phyloP scores from a whole-genome alignment of 192 early-diverging fungal genomes.

The Podila epigama region DNA sequence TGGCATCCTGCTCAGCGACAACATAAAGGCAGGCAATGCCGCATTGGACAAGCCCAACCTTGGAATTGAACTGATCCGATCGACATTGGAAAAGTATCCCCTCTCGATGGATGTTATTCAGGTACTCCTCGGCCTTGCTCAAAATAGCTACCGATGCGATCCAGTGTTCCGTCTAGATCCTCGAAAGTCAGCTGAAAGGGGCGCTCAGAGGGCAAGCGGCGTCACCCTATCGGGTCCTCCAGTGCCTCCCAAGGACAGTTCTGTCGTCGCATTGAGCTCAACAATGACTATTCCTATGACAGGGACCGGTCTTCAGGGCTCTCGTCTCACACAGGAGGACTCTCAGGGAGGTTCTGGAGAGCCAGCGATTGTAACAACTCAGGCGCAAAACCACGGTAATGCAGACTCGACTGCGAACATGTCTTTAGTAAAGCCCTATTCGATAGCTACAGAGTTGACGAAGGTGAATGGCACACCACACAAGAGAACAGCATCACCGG shows the following conservation, averaged over 20 bases:
- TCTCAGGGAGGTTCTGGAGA: too few relatives aligned
- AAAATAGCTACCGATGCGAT: constrained; percentile 48
- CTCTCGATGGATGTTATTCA: constrained; percentile 53
- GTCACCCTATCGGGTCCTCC: background rate
- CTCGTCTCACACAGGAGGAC: too few relatives aligned
- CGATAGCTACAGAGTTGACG: constrained; percentile 19
- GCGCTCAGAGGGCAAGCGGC: too few relatives aligned
- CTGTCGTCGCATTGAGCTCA: background rate
- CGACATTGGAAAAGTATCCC: constrained; percentile 36
- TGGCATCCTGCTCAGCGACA: constrained; percentile 49
- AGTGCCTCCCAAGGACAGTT: background rate
- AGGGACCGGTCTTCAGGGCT: too few relatives aligned
- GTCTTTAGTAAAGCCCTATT: constrained; percentile 33
- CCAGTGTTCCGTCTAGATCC: constrained; percentile 21
- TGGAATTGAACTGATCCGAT: constrained; percentile 36
- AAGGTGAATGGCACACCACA: constrained; percentile 8
- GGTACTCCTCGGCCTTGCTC: constrained; percentile 44
- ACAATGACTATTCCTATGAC: too few relatives aligned
- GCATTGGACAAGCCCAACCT: constrained; percentile 45
- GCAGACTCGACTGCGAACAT: background rate
- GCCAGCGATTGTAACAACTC: too few relatives aligned
- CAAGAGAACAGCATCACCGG: background rate
- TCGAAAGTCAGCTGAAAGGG: constrained; percentile 15
- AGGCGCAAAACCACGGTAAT: background rate
- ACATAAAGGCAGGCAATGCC: constrained; percentile 47